Base-by-base conservation (phyloP, 768 basidiomycete species). In the Trametes villosa region DNA sequence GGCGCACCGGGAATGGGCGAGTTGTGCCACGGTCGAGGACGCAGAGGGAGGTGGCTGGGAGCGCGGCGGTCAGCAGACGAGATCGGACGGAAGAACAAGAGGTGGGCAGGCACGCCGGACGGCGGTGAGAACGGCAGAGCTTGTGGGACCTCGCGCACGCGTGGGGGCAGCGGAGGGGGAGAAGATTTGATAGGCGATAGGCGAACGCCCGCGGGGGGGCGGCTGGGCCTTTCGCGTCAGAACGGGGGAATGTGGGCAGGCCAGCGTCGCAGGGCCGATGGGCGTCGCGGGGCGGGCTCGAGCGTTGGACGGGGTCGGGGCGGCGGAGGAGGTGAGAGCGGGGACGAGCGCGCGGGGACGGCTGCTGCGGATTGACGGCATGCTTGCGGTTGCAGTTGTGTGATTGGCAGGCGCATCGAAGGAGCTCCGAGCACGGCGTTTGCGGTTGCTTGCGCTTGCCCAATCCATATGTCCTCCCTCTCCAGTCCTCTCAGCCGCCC, bases 371-470 rank as follows among this genome's bases (percentile, higher is more conserved):
- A 62, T 50, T 63, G 57, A 38, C 62, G 62, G 60, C 53, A 62
- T 59, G 50, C 17, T 44, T 22, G 53, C 62, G 52, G 63, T 46
- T 58, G 59, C 59, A 65, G 49, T 65, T 65, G 59, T 65, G 64
- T 48, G 56, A 61, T 52, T 64, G 58, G 58, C 54, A 53, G 55
- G 60, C 47, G 62, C 56, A 58, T 63, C 62, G 53, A 53, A 65
- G 66, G 66, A 67, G 66, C 57, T 62, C 66, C 66, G 66, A 42
- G 45, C 50, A 67, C 66, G 66, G 66, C 64, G 66, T 67, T 65
- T 67, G 66, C 64, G 61, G 60, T 59, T 65, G 66, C 59, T 64
- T 67, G 63, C 50, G 56, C 54, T 24, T 45, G 60, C 53, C 56
- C 53, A 38, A 38, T 63, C 59, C 60, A 60, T 57, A 58, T 65